Evolutionary conservation across 371 early-diverging fungal species (phyloP).

Genomic region (Mucor saturninus): DNA sequence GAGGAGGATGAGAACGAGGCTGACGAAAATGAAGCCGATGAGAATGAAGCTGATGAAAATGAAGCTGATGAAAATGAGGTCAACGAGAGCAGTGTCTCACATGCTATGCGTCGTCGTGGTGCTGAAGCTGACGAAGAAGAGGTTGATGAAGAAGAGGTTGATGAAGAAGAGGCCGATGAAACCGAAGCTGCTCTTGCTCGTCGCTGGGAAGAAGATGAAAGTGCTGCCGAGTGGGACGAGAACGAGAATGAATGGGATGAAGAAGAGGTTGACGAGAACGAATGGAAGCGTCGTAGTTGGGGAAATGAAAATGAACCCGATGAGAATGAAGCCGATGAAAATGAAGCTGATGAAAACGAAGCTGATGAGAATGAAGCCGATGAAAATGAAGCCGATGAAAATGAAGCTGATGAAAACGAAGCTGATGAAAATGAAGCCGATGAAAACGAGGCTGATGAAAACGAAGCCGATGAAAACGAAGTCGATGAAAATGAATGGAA

Average conservation of each 20-base stretch:
- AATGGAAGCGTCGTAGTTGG: constrained; percentile 1
- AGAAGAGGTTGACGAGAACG: constrained; percentile 5
- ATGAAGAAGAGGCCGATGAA: constrained; percentile 4
- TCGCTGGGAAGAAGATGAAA: no score
- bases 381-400: constrained; percentile 6
- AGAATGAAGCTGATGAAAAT: background rate
- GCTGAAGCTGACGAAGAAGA: background rate
- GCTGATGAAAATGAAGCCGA: background rate
- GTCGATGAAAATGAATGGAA: background rate
- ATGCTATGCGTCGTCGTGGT: background rate
- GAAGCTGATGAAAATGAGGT: background rate
- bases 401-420: constrained; percentile 14
- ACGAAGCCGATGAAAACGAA: constrained; percentile 8
- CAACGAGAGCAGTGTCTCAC: background rate
- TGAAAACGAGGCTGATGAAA: constrained; percentile 2
- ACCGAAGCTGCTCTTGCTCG: background rate
- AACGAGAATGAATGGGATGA: constrained; percentile 17
- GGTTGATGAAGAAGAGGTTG: background rate
- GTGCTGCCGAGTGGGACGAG: no score
- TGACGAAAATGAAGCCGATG: constrained; percentile 13
- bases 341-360: constrained; percentile 7
- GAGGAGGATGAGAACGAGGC: constrained; percentile 12
- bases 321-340: background rate
- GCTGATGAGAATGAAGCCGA: constrained; percentile 10
- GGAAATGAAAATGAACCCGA: constrained; percentile 5